Evolutionary conservation across 2,329 filamentous ascomycete genomes (phyloP).

Genomic region (Nigrospora sphaerica): DNA sequence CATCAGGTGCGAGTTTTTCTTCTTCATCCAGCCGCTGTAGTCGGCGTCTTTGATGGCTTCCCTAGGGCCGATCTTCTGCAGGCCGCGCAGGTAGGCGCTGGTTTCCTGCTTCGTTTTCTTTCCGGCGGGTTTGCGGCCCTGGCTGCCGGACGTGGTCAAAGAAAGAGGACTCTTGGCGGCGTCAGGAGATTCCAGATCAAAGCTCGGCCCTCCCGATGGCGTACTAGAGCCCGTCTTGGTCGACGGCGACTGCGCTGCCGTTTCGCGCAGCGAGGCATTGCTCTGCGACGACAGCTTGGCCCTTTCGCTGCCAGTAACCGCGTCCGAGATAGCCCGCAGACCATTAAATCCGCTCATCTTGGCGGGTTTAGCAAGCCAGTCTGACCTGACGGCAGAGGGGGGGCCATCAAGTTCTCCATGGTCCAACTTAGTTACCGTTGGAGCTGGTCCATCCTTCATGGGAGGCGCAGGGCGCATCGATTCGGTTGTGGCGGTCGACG

Average conservation of each 20-base stretch:
- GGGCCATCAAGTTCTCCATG: constrained; percentile 17
- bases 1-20: constrained; percentile 93
- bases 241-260: constrained; percentile 50
- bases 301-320: constrained; percentile 47
- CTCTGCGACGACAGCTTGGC: constrained; percentile 42
- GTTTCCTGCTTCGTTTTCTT: constrained; percentile 90
- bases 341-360: constrained; percentile 50
- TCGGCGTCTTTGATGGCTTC: constrained; percentile 84
- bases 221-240: constrained; percentile 71
- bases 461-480: constrained; percentile 43
- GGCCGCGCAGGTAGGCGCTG: constrained; percentile 82
- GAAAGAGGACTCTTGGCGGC: constrained; percentile 49
- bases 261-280: constrained; percentile 44
- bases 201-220: constrained; percentile 58
- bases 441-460: constrained; percentile 46
- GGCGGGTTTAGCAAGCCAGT: constrained; percentile 51
- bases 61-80: constrained; percentile 71
- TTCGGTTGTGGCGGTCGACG: constrained; percentile 52
- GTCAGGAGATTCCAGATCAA: constrained; percentile 73
- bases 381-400: constrained; percentile 38
- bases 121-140: constrained; percentile 33
- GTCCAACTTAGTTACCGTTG: constrained; percentile 56
- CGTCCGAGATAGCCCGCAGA: constrained; percentile 81
- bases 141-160: constrained; percentile 36
- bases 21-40: constrained; percentile 99